Percentiles rank a stretch among this genome's conserved stretches.
Evolutionary conservation across 2,329 filamentous ascomycete species (phyloP).

Genomic region (Trichoderma sp.): DNA sequence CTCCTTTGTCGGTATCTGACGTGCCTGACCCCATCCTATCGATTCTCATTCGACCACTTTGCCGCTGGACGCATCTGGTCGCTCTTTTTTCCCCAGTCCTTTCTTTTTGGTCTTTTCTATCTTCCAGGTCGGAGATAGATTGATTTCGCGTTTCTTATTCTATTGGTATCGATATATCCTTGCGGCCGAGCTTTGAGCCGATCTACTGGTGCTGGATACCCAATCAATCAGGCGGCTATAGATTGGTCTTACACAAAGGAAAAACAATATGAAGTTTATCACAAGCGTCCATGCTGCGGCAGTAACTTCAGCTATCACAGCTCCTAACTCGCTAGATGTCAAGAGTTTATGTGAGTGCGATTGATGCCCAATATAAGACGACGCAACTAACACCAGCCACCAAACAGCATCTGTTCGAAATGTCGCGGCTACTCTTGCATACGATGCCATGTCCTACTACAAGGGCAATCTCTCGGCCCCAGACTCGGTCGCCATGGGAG

Average conservation of each 20-base stretch:
- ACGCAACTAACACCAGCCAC: background rate
- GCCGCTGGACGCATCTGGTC: background rate
- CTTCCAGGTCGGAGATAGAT: constrained; percentile 15
- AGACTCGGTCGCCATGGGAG: constrained; percentile 52
- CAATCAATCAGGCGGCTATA: background rate
- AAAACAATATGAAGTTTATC: constrained; percentile 28
- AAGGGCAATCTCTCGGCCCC: constrained; percentile 56
- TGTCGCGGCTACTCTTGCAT: constrained; percentile 59
- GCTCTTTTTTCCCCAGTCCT: background rate
- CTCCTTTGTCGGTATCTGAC: background rate
- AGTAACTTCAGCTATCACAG: constrained; percentile 30
- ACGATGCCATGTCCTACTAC: constrained; percentile 63
- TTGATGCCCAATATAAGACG: background rate
- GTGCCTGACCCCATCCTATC: background rate
- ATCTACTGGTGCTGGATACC: constrained; percentile 2
- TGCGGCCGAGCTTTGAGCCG: background rate
- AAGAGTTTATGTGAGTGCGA: constrained; percentile 30
- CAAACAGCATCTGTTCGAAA: constrained; percentile 58
- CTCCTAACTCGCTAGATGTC: constrained; percentile 43
- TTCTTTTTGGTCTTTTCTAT: background rate
- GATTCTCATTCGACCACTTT: background rate
- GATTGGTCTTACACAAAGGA: background rate
- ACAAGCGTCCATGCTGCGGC: constrained; percentile 28
- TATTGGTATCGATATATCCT: background rate
- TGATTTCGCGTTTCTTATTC: background rate